A percentile compares a stretch with the other conserved stretches of the same genome.
phyloP scores from a whole-genome alignment of 148 eudicot genomes.

The Rhododendron ferrugineum region DNA sequence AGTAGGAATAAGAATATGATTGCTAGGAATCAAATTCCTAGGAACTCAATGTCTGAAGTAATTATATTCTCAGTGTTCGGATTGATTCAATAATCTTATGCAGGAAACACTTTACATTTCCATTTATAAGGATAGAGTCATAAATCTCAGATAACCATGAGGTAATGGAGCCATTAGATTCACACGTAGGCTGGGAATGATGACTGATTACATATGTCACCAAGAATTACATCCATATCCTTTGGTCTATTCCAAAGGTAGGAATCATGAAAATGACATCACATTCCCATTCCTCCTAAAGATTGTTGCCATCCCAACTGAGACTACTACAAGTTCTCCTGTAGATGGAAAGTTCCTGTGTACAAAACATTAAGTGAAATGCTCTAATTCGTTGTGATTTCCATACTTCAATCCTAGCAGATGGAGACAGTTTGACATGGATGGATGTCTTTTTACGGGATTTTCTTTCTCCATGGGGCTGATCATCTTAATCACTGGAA shows the following conservation, averaged over 20 bases:
- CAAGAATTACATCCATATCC: too few species aligned
- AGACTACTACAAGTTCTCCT: background rate
- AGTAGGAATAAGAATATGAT: background rate
- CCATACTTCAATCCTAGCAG: background rate
- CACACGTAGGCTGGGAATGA: background rate
- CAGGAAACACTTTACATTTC: background rate
- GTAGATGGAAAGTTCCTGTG: background rate
- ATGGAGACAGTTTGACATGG: background rate
- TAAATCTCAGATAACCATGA: background rate
- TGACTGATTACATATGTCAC: too few species aligned
- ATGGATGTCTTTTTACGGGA: background rate
- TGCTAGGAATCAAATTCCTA: background rate
- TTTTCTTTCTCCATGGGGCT: background rate
- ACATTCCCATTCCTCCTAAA: too few species aligned
- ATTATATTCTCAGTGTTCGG: background rate
- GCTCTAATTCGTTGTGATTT: slow-evolving; percentile 1
- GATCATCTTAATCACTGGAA: slow-evolving; percentile 2
- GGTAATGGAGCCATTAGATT: background rate
- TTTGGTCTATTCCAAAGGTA: too few species aligned
- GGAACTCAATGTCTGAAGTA: background rate
- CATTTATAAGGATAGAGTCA: background rate
- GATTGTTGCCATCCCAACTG: background rate
- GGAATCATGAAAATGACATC: too few species aligned
- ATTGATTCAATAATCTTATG: background rate
- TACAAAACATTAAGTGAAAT: background rate